Conservation (phyloP, 2,329 filamentous ascomycete species). For the Trichoderma koningiopsis region DNA sequence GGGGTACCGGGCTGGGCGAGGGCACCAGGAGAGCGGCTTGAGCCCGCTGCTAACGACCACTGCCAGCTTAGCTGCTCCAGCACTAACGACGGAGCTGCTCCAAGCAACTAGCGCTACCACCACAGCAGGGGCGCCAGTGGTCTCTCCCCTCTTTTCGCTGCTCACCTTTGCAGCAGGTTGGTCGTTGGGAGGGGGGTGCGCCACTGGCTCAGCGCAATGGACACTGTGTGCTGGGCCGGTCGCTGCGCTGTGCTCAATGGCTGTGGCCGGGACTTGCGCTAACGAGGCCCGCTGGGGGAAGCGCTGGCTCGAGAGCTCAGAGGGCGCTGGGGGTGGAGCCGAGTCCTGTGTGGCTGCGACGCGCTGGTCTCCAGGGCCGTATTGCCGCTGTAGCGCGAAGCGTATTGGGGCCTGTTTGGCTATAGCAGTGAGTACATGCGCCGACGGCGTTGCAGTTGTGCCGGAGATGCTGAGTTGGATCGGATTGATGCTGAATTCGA, state of each 20-base stretch:
- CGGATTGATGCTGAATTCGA: background rate
- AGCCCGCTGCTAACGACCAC: background rate
- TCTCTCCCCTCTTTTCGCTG: background rate
- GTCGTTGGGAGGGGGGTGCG: background rate
- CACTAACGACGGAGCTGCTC: background rate
- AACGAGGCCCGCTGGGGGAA: background rate
- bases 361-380: slow-evolving; percentile 4
- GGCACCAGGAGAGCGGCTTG: background rate
- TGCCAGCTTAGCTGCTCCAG: background rate
- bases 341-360: slow-evolving; percentile 11
- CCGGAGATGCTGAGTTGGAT: background rate
- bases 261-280: slow-evolving; percentile 2
- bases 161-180: background rate
- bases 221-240: background rate
- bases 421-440: background rate
- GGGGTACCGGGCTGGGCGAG: background rate
- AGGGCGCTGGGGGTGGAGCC: slow-evolving; percentile 19
- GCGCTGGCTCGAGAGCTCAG: background rate
- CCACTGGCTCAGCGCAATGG: background rate
- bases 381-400: slow-evolving; percentile 4
- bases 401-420: background rate
- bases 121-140: background rate
- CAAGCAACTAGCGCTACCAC: background rate
- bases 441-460: slow-evolving; percentile 22
- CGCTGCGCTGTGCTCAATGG: background rate